Conservation (phyloP, 164 flowering plant genomes). For the Saururus chinensis region DNA sequence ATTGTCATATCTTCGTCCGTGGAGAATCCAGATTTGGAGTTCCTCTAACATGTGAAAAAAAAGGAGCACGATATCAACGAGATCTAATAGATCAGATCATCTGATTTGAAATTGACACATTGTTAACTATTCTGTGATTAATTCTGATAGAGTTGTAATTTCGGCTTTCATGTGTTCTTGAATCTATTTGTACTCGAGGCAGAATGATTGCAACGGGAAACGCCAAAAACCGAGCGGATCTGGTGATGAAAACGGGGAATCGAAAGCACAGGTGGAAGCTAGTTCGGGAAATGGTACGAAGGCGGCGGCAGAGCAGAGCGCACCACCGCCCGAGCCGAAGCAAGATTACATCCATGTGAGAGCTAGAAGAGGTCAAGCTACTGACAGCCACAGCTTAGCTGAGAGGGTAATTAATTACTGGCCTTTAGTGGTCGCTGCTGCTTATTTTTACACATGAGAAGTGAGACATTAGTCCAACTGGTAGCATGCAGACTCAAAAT, state of each 20-base stretch:
- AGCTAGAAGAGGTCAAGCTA: conserved; percentile 99
- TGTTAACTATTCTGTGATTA: background rate
- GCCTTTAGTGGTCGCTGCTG: background rate
- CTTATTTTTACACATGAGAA: background rate
- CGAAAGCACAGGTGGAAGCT: conserved; percentile 50
- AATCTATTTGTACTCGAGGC: too few species aligned
- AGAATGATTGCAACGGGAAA: conserved; percentile 44
- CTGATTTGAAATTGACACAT: too few species aligned
- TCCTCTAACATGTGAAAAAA: too few species aligned
- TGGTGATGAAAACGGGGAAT: conserved; percentile 32
- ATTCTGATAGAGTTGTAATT: background rate
- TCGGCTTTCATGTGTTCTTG: background rate
- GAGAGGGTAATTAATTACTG: conserved; percentile 58
- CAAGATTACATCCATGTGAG: conserved; percentile 85
- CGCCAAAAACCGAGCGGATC: conserved; percentile 33
- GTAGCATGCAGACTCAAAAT: too few species aligned
- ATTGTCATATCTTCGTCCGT: too few species aligned
- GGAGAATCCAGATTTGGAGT: too few species aligned
- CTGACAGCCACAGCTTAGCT: conserved; percentile 96
- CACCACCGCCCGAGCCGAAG: conserved; percentile 52
- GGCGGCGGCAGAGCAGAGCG: conserved; percentile 31
- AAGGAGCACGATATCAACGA: too few species aligned
- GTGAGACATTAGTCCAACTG: background rate
- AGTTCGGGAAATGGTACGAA: conserved; percentile 38
- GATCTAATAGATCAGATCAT: too few species aligned